Base-by-base conservation (phyloP, 768 basidiomycete species). In the Serendipita indica region DNA sequence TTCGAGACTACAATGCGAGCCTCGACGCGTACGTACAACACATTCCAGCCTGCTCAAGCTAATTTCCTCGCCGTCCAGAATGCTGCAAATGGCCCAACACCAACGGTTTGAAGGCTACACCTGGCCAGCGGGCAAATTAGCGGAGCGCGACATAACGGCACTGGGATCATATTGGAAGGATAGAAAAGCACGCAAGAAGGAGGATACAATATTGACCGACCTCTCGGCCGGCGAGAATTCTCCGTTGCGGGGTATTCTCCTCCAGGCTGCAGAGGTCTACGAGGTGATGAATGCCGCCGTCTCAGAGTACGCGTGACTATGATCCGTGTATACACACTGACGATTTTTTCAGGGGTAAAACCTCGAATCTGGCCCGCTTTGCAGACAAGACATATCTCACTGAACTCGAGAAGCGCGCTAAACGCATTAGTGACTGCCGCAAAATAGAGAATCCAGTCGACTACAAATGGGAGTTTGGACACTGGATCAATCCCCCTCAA, bases 181-280 rank as follows among this genome's bases (percentile, higher is more conserved):
- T n/a, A 5, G 41, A 25, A n/a, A 2, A 4, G 27, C 5, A 25
- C 18, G 41, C 7, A 43, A n/a, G 16, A n/a, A 43, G 22, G 49
- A 54, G 30, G n/a, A 54, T 32, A 14, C 6, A 28, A 30, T 32
- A 18, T 27, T 54, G 7, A 27, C 20, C 20, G 30, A 54, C 62
- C 3, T 63, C 10, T 64, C 69, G 1, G 66, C 65, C 5, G 68
- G 65, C 30, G 58, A 66, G 0, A 66, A 65, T 5, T 67, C 71
- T 1, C 69, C 74, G 65, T 59, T 75, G 13, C 70, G 69, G 1
- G 72, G 72, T 5, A 63, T 76, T 34, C 69, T 72, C 33, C 63
- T 67, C 52, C 63, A 64, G 22, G 74, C 72, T 3, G 65, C 73
- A 16, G 67, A 71, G 5, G 69, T 67, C 1, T 76, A 76, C 64